Evolutionary conservation across 78 protist genomes (phyloP).

Genomic region (Chrysochromulina parva): DNA sequence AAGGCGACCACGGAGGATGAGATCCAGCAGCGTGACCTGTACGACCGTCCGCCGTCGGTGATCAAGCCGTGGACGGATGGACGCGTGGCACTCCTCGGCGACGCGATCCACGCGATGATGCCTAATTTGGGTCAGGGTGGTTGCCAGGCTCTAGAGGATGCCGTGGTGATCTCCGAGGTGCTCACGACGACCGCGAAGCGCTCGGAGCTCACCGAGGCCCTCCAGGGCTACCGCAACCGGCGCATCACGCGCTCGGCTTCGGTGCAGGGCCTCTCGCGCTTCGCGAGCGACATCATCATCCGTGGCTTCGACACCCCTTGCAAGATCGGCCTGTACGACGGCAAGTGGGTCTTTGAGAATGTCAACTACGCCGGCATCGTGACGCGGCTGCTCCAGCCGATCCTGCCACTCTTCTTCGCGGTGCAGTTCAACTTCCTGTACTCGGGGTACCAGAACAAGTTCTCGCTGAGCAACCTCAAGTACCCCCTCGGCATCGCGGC

Average conservation of each 20-base stretch:
- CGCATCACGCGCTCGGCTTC: neutral
- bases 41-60: slow-evolving; percentile 6
- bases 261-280: slow-evolving; percentile 5
- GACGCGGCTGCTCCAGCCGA: slow-evolving; percentile 16
- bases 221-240: neutral
- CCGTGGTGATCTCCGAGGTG: neutral
- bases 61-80: neutral
- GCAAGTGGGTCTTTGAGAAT: neutral
- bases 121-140: slow-evolving; percentile 21
- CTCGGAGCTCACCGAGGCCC: neutral
- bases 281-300: slow-evolving; percentile 16
- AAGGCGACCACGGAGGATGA: neutral
- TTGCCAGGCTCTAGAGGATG: slow-evolving; percentile 13
- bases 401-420: neutral
- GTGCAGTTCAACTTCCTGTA: neutral
- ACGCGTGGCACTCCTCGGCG: neutral
- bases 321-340: neutral
- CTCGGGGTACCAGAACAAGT: neutral
- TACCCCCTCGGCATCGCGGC: no score
- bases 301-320: slow-evolving; percentile 1
- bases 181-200: neutral
- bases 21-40: slow-evolving; percentile 19
- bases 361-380: slow-evolving; percentile 15
- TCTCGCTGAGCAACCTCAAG: no score
- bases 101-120: slow-evolving; percentile 25